phyloP scores from a whole-genome alignment of 805 yeast genomes.

The Candida orba region DNA sequence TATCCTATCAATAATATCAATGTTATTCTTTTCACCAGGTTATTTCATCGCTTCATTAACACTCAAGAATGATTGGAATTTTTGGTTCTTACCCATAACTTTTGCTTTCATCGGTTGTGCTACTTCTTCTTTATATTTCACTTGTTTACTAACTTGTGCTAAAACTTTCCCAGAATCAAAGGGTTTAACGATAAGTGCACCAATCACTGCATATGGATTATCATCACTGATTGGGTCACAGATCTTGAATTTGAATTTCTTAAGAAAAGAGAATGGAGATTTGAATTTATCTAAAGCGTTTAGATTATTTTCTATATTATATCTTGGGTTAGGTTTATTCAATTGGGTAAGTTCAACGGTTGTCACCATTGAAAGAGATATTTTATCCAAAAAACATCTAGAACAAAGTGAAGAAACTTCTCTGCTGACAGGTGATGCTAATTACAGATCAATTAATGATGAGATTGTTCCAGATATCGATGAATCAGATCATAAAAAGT shows the following conservation, averaged over 20 bases:
- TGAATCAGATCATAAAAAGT: conserved; percentile 13
- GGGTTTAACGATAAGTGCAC: conserved; percentile 78
- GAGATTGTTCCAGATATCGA: conserved; percentile 24
- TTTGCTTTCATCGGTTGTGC: conserved; percentile 62
- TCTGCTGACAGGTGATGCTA: background rate
- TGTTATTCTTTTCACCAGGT: conserved; percentile 59
- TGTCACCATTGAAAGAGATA: conserved; percentile 41
- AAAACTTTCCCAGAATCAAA: conserved; percentile 71
- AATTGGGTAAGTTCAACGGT: conserved; percentile 61
- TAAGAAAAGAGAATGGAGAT: conserved; percentile 16
- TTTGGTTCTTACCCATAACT: conserved; percentile 35
- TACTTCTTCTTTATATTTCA: conserved; percentile 65
- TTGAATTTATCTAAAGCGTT: conserved; percentile 49
- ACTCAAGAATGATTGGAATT: conserved; percentile 24
- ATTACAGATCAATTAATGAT: conserved; percentile 1
- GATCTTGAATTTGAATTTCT: conserved; percentile 34
- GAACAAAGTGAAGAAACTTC: conserved; percentile 11
- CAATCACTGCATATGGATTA: conserved; percentile 82
- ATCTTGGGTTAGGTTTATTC: conserved; percentile 47
- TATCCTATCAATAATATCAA: conserved; percentile 52
- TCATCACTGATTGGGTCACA: conserved; percentile 74
- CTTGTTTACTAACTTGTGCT: conserved; percentile 74
- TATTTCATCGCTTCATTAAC: conserved; percentile 45
- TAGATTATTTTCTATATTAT: conserved; percentile 42
- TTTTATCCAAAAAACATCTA: conserved; percentile 16